Conservation (phyloP, 73 alveolate species). For the Symbiodinium pilosum region DNA sequence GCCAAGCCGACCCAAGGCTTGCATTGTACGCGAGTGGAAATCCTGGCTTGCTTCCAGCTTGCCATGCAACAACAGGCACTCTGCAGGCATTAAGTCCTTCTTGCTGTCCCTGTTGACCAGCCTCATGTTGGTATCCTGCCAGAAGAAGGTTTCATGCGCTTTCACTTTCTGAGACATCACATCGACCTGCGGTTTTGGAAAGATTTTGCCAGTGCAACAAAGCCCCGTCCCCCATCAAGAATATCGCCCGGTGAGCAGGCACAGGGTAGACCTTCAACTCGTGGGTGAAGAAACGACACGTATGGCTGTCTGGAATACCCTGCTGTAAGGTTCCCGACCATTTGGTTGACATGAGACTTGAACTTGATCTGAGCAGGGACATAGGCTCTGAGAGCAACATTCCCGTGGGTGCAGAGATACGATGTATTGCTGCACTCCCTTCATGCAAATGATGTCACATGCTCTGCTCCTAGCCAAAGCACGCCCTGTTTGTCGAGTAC, state of each 20-base stretch:
- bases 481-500: too few relatives aligned
- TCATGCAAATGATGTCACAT: too few relatives aligned
- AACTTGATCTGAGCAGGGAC: slow-evolving; percentile 29
- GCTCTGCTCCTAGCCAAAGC: too few relatives aligned
- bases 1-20: background rate
- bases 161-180: background rate
- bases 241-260: slow-evolving; percentile 78
- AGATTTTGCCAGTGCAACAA: too few relatives aligned
- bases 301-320: too few relatives aligned
- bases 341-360: slow-evolving; percentile 72
- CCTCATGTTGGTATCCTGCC: slow-evolving; percentile 87
- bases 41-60: background rate
- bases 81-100: background rate
- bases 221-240: slow-evolving; percentile 62
- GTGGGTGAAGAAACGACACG: too few relatives aligned
- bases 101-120: slow-evolving; percentile 64
- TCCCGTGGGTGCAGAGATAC: too few relatives aligned
- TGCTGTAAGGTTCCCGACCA: slow-evolving; percentile 25
- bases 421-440: too few relatives aligned
- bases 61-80: background rate
- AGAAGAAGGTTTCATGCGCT: background rate
- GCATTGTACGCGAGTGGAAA: background rate
- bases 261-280: slow-evolving; percentile 76
- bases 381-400: too few relatives aligned
- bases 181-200: background rate